Percentiles rank a stretch among this genome's conserved stretches.
Conservation (phyloP, 1,139 yeast genomes). For the Blastobotrys arbuscula region DNA sequence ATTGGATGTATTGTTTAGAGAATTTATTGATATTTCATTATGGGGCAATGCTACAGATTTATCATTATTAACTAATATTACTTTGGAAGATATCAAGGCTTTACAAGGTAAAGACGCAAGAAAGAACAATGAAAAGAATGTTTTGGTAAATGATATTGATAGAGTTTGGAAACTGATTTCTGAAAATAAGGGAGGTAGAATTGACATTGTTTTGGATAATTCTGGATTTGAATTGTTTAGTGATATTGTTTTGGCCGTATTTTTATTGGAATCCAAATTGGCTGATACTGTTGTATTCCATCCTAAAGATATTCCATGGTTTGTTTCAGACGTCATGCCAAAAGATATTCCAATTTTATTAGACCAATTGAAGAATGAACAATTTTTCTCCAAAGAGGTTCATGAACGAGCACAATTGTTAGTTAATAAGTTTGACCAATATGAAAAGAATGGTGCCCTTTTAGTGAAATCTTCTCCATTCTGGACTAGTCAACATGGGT, state of each 20-base stretch:
- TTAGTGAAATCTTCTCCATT: conserved; percentile 59
- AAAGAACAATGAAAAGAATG: conserved; percentile 74
- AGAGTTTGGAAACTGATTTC: conserved; percentile 52
- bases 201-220: conserved; percentile 88
- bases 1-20: conserved; percentile 45
- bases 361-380: conserved; percentile 48
- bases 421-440: conserved; percentile 45
- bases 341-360: conserved; percentile 65
- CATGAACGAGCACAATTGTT: conserved; percentile 42
- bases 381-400: conserved; percentile 46
- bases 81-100: conserved; percentile 81
- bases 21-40: conserved; percentile 78
- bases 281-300: conserved; percentile 66
- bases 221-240: conserved; percentile 94
- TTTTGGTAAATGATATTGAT: conserved; percentile 69
- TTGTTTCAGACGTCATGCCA: conserved; percentile 92
- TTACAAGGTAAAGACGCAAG: conserved; percentile 89
- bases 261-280: conserved; percentile 65
- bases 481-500: conserved; percentile 76
- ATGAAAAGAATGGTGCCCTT: conserved; percentile 47
- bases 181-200: conserved; percentile 39
- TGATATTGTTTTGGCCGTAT: conserved; percentile 70
- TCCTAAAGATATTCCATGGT: conserved; percentile 92
- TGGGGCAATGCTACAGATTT: conserved; percentile 99
- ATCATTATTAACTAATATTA: conserved; percentile 61